A percentile compares a stretch with the other conserved stretches of the same genome.
Evolutionary conservation across 257 asterid genomes (phyloP).

Genomic region (Sherardia arvensis): DNA sequence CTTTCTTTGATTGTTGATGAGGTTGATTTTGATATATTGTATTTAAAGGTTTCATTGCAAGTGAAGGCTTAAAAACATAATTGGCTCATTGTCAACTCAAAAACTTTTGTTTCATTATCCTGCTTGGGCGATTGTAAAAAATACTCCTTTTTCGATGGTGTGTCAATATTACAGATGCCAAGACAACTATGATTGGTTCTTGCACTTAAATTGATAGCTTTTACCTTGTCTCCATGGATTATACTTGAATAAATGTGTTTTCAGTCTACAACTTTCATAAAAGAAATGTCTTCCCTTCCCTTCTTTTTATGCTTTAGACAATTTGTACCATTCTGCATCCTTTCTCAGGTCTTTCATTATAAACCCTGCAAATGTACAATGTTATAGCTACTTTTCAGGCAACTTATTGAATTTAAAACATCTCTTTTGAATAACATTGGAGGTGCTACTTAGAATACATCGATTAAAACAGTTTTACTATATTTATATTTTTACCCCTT

Average conservation of each 20-base stretch:
- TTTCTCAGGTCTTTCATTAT: background rate
- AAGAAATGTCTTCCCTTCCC: background rate
- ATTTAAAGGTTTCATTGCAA: background rate
- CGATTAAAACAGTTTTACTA: background rate
- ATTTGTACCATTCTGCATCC: background rate
- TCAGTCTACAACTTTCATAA: background rate
- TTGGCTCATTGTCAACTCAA: conserved; percentile 1
- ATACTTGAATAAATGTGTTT: background rate
- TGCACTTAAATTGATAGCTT: no score
- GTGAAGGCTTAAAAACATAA: background rate
- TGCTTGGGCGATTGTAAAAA: background rate
- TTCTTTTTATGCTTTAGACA: background rate
- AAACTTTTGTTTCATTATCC: background rate
- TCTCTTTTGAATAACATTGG: background rate
- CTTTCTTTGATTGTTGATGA: background rate
- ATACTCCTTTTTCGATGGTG: background rate
- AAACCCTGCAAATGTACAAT: background rate
- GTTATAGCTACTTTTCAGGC: background rate
- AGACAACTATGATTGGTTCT: background rate
- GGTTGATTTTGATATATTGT: background rate
- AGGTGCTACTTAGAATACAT: background rate
- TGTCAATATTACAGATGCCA: background rate
- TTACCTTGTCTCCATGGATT: background rate
- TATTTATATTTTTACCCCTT: conserved; percentile 5
- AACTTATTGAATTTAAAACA: background rate